Conservation (phyloP, 2,329 filamentous ascomycete genomes). For the Spiromastix sp. region DNA sequence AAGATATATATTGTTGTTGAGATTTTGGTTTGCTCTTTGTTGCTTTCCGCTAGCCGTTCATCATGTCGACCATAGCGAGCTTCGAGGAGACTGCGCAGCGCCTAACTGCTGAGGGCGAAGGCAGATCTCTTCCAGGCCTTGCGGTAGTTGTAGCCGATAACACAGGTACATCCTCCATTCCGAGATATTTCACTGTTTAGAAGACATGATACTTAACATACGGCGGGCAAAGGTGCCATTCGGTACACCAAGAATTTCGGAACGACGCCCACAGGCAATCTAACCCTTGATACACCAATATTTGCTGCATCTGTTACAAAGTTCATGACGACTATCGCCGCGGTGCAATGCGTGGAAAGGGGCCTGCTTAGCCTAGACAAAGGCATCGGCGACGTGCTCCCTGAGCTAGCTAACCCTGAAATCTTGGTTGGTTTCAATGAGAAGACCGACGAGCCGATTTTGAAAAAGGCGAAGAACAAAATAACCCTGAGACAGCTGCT, state of each 20-base stretch:
- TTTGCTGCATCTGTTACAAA: constrained; percentile 23
- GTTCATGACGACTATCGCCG: constrained; percentile 40
- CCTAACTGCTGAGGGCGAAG: constrained; percentile 1
- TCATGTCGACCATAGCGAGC: no score
- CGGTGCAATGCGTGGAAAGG: constrained; percentile 43
- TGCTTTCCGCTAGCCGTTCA: no score
- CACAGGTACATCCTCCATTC: background rate
- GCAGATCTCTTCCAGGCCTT: constrained; percentile 1
- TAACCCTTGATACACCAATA: constrained; percentile 3
- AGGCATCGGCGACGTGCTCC: constrained; percentile 34
- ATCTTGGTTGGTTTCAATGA: constrained; percentile 39
- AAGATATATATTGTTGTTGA: no score
- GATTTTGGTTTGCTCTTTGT: no score
- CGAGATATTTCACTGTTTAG: background rate
- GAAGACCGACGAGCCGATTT: constrained; percentile 1
- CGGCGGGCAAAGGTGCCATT: constrained; percentile 1
- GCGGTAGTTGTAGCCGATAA: constrained; percentile 2
- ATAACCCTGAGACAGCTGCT: constrained; percentile 4
- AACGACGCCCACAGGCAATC: background rate
- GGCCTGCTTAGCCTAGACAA: constrained; percentile 36
- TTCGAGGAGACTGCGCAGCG: background rate
- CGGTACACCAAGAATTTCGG: constrained; percentile 5
- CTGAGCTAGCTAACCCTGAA: constrained; percentile 36
- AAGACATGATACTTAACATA: no score
- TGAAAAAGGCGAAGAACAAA: constrained; percentile 6